Conservation (phyloP, 2,329 filamentous ascomycete species). For the Oidium heveae region DNA sequence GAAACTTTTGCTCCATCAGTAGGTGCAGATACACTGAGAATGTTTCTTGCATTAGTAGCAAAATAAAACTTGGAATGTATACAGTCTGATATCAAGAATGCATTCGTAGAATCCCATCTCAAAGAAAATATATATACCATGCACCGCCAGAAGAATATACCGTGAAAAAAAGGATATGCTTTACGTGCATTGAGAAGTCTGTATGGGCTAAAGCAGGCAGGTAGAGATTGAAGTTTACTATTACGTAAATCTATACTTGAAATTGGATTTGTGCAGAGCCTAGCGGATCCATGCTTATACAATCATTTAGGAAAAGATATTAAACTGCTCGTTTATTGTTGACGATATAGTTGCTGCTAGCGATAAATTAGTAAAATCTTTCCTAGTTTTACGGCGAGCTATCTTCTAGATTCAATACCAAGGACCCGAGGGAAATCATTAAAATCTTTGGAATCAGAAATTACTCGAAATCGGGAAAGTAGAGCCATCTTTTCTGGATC, state of each 20-base stretch:
- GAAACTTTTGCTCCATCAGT: not conserved
- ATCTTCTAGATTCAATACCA: not conserved
- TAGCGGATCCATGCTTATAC: not conserved
- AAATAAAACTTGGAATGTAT: not conserved
- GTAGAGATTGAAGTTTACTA: not conserved
- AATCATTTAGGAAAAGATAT: not conserved
- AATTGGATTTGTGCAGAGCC: not conserved
- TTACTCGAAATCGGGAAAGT: not conserved
- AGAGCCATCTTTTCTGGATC: not conserved
- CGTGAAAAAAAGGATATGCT: not conserved
- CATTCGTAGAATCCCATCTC: not conserved
- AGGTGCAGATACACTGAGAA: not conserved
- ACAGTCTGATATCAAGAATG: not conserved
- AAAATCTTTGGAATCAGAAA: not conserved
- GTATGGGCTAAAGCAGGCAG: not conserved
- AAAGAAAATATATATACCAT: not conserved
- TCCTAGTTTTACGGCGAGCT: not conserved
- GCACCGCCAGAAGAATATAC: not conserved
- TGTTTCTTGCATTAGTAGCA: not conserved
- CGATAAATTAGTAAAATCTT: not conserved
- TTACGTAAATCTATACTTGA: not conserved
- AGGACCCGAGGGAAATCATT: too few species aligned
- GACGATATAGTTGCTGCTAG: not conserved
- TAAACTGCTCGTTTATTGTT: not conserved
- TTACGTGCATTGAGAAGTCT: not conserved